Base-by-base conservation (phyloP, 2,329 filamentous ascomycete genomes). In the Neoascochyta sp. region DNA sequence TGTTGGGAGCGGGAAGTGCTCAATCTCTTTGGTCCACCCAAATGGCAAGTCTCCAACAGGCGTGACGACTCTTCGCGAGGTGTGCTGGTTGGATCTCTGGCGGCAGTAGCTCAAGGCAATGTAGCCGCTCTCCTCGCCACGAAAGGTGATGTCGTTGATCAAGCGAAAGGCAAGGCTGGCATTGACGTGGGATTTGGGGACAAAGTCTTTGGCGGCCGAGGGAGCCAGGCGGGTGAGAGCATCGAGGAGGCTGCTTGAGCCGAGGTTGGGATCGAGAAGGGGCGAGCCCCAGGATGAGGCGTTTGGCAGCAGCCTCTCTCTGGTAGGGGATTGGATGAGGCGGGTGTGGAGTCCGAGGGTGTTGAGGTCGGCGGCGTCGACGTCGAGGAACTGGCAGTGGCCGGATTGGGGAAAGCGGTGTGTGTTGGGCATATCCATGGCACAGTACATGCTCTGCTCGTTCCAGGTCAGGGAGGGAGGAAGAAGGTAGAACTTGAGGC, bases 91-190 rank as follows among this genome's bases (percentile, higher is more conserved):
- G 27, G 35, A 39, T 22, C 48, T 50, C 31, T 62, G 63, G 36
- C 65, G 61, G 34, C 64, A 61, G 39, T 69, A 69, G 46, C 65
- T 68, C 26, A 69, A 39, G 3, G 66, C 65, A 21, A 68, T 63
- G 38, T 64, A 68, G 4, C 62, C 57, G n/a, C 41, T 25, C 25
- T 62, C 60, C 18, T 64, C 57, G 22, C 47, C 52, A 5, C 39
- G 43, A 8, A 44, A 50, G 5, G 54, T 43, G 16, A 58, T 34
- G 15, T 63, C 57, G 28, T 54, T 56, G 36, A 69, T 62, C 13
- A 69, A 50, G 20, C 64, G 50, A 38, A 69, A 65, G 9, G 38
- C 24, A n/a, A 55, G 44, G n/a, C 36, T 39, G n/a, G 37, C 37
- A 14, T 42, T 29, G 6, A 36, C 36, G 18, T 43, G 29, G 19